A percentile compares a stretch with the other conserved stretches of the same genome.
phyloP scores from a whole-genome alignment of 2,329 filamentous ascomycete species.

The Aspergillus fischeri region DNA sequence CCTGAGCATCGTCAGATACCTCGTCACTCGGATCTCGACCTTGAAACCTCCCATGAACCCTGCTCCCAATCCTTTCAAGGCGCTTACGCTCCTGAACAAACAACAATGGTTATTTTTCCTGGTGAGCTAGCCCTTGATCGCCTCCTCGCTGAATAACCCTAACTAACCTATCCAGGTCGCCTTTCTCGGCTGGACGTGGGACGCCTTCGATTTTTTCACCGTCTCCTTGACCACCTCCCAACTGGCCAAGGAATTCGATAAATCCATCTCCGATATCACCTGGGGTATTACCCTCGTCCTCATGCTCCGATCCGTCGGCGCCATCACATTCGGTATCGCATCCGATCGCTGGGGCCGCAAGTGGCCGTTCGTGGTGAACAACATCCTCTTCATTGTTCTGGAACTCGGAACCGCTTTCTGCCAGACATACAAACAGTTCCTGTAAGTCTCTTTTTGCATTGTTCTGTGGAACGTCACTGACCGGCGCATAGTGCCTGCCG shows the following conservation, averaged over 20 bases:
- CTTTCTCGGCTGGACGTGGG: slow-evolving; percentile 51
- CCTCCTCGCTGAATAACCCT: not conserved
- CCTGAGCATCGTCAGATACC: slow-evolving; percentile 43
- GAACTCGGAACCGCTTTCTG: slow-evolving; percentile 60
- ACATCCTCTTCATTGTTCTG: slow-evolving; percentile 57
- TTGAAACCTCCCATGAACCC: slow-evolving; percentile 54
- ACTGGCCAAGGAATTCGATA: slow-evolving; percentile 51
- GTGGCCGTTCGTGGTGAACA: slow-evolving; percentile 59
- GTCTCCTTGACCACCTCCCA: slow-evolving; percentile 54
- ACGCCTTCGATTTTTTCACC: slow-evolving; percentile 61
- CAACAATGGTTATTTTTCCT: slow-evolving; percentile 59
- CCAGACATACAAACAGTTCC: slow-evolving; percentile 54
- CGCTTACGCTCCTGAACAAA: slow-evolving; percentile 48
- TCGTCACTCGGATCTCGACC: slow-evolving; percentile 51
- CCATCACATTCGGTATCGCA: slow-evolving; percentile 53
- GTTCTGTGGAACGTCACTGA: not conserved
- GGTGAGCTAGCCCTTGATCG: slow-evolving; percentile 18
- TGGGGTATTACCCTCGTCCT: slow-evolving; percentile 56
- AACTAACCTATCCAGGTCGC: slow-evolving; percentile 26
- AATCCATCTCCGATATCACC: slow-evolving; percentile 55
- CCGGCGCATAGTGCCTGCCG: slow-evolving; percentile 41
- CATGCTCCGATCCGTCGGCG: slow-evolving; percentile 59
- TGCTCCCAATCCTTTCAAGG: slow-evolving; percentile 51
- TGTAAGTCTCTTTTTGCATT: slow-evolving; percentile 20
- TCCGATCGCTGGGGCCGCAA: slow-evolving; percentile 54